Percentiles rank a stretch among this genome's conserved stretches.
phyloP scores from a whole-genome alignment of 345 rosid species.

The Syzygium oleosum region DNA sequence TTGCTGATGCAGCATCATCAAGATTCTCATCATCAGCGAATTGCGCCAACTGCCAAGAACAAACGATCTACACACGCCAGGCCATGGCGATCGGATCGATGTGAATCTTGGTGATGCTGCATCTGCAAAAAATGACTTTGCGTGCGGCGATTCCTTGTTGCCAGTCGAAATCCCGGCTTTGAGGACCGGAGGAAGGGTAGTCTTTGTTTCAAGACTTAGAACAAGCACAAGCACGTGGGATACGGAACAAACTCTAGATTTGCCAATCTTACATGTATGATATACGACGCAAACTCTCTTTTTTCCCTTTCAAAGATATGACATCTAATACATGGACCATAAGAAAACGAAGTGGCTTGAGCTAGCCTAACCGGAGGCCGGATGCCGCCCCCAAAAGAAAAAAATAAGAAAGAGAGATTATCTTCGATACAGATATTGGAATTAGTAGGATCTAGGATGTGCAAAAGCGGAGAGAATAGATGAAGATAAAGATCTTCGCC shows the following conservation, averaged over 20 bases:
- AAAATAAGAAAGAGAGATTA: not conserved
- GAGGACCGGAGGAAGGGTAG: not conserved
- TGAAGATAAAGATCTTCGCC: not conserved
- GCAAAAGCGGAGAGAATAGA: not conserved
- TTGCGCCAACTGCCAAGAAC: not conserved
- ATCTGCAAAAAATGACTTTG: conserved; percentile 44
- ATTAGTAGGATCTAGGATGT: not conserved
- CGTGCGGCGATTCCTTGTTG: not conserved
- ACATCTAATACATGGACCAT: not conserved
- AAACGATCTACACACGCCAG: not conserved
- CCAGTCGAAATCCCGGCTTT: not conserved
- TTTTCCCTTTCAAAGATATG: not conserved
- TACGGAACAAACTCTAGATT: not conserved
- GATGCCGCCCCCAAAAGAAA: not conserved
- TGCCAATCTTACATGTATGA: not conserved
- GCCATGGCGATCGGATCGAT: not conserved
- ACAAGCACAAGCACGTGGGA: not conserved
- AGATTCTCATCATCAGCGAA: conserved; percentile 42
- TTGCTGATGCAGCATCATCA: conserved; percentile 86
- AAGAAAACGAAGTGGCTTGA: not conserved
- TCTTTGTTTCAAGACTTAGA: not conserved
- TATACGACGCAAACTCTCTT: not conserved
- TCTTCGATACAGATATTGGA: not conserved
- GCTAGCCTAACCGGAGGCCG: not conserved
- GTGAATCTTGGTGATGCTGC: conserved; percentile 78